phyloP scores from a whole-genome alignment of 2,329 filamentous ascomycete genomes.

The Talaromyces piceae region DNA sequence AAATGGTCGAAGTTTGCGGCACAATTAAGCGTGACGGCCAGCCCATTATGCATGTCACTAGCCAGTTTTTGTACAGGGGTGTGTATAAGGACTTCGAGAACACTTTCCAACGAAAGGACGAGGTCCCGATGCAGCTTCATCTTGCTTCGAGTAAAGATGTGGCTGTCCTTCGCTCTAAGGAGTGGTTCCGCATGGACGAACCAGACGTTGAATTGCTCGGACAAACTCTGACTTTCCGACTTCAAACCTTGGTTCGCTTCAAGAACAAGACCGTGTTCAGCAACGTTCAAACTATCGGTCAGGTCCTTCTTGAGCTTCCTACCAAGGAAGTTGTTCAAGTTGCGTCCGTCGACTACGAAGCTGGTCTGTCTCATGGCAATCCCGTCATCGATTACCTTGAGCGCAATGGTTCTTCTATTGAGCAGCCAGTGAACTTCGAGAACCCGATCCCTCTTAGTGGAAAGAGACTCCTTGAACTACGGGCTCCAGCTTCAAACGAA shows the following conservation, averaged over 20 bases:
- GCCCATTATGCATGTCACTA: constrained; percentile 96
- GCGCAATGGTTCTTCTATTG: constrained; percentile 82
- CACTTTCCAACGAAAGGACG: constrained; percentile 95
- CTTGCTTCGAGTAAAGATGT: constrained; percentile 84
- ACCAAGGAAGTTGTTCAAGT: constrained; percentile 97
- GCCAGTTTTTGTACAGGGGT: constrained; percentile 94
- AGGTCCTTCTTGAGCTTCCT: constrained; percentile 87
- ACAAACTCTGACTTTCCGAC: constrained; percentile 91
- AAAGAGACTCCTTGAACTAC: constrained; percentile 78
- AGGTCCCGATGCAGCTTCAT: constrained; percentile 90
- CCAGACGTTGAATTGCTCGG: constrained; percentile 79
- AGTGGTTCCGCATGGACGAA: constrained; percentile 91
- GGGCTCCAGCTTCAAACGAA: constrained; percentile 92
- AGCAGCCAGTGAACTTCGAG: constrained; percentile 95
- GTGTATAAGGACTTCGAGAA: constrained; percentile 91
- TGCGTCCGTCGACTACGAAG: constrained; percentile 92
- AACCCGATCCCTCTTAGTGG: constrained; percentile 93
- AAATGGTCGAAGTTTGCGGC: constrained; percentile 99
- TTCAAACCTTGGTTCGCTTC: constrained; percentile 84
- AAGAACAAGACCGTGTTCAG: constrained; percentile 92
- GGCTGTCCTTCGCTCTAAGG: constrained; percentile 88
- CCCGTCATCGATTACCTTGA: constrained; percentile 94
- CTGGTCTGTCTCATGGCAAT: constrained; percentile 86
- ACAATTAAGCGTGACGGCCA: constrained; percentile 79
- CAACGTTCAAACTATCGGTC: constrained; percentile 82